Percentiles rank a stretch among this genome's conserved stretches.
Evolutionary conservation across 257 asterid species (phyloP).

Genomic region (Nicotiana benthamiana): DNA sequence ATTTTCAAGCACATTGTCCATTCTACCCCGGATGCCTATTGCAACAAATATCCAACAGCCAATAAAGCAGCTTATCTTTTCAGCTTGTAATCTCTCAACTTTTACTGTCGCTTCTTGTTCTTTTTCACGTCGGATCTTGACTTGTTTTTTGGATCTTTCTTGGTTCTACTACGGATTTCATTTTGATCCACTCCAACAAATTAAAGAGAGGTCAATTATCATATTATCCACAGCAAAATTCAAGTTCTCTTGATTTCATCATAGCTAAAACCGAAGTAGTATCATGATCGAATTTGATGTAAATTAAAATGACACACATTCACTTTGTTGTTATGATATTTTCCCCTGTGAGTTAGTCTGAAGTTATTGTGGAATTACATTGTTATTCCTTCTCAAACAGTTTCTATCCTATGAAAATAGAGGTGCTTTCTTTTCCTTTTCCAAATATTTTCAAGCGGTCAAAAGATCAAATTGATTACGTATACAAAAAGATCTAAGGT

Average conservation of each 20-base stretch:
- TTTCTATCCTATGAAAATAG: too few species aligned
- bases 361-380: too few species aligned
- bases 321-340: too few species aligned
- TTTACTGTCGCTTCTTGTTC: not conserved
- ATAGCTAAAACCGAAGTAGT: not conserved
- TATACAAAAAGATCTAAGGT: too few species aligned
- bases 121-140: not conserved
- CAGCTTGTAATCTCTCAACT: not conserved
- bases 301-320: too few species aligned
- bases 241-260: not conserved
- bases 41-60: not conserved
- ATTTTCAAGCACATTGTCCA: conserved; percentile 10
- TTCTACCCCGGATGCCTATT: not conserved
- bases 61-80: not conserved
- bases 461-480: too few species aligned
- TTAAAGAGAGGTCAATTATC: not conserved
- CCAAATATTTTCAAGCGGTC: too few species aligned
- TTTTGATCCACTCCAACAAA: not conserved
- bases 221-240: not conserved
- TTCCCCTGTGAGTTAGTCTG: too few species aligned
- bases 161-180: not conserved
- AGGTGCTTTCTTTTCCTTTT: too few species aligned
- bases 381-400: too few species aligned
- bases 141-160: not conserved
- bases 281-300: too few species aligned